These are phyloP conservation scores for Gaeumannomyces tritici DNA, from an alignment of 2,329 filamentous ascomycete species.

Conservation along the genomic window DNA sequence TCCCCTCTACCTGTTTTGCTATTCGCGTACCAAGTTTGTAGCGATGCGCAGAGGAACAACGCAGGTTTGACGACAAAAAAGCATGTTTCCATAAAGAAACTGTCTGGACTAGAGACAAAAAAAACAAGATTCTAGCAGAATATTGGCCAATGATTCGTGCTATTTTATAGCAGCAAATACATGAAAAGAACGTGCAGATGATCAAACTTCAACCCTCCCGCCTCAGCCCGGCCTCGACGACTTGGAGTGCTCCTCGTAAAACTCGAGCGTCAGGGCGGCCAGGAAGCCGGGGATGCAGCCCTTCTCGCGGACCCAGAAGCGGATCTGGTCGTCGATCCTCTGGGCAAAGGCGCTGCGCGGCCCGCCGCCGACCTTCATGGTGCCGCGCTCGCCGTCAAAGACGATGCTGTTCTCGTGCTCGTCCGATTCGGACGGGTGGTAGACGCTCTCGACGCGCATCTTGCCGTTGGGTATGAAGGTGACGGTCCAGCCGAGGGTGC, in stretches of 20 bases:
- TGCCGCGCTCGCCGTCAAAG: slow-evolving; percentile 88
- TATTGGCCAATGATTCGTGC: background rate
- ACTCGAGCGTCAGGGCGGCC: slow-evolving; percentile 83
- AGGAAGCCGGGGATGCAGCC: slow-evolving; percentile 91
- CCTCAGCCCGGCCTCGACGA: slow-evolving; percentile 6
- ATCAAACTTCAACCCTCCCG: background rate
- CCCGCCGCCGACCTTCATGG: slow-evolving; percentile 95
- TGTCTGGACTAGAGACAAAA: background rate
- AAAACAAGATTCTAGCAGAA: background rate
- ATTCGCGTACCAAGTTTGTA: no score
- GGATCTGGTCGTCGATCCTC: slow-evolving; percentile 76
- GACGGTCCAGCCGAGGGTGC: slow-evolving; percentile 85
- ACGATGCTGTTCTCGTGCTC: slow-evolving; percentile 68
- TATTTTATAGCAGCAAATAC: background rate
- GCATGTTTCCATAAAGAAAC: background rate
- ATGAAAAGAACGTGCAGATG: background rate
- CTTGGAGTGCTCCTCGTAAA: slow-evolving; percentile 62
- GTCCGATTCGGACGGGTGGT: slow-evolving; percentile 60
- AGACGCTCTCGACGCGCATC: slow-evolving; percentile 81
- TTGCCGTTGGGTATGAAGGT: slow-evolving; percentile 97
- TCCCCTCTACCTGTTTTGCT: no score
- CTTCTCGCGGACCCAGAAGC: slow-evolving; percentile 92
- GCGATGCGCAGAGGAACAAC: background rate
- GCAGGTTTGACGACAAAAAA: background rate
- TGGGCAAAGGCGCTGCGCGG: slow-evolving; percentile 77